Base-by-base conservation (phyloP, 2,329 filamentous ascomycete genomes). In the Scedosporium apiospermum region DNA sequence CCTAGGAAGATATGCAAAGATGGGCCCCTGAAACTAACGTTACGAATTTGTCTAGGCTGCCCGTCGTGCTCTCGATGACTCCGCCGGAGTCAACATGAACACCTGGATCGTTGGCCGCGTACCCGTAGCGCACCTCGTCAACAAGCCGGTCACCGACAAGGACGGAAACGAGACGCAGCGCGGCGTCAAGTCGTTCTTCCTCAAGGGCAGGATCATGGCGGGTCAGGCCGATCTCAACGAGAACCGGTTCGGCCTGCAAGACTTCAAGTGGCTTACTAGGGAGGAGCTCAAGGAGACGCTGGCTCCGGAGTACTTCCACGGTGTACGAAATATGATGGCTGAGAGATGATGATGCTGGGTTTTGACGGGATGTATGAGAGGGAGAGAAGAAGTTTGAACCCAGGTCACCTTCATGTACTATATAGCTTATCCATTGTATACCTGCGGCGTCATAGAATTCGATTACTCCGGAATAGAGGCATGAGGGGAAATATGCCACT, bases 131-230 rank as follows among this genome's bases (percentile, higher is more conserved):
- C 89, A 97, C 76, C 77, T 89, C 70, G 80, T 90, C 67, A 78
- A 78, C 65, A 77, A 85, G 65, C 81, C 81, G 68, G 67, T 74
- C 69, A 68, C 79, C 71, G 72, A 74, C 68, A 71, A 75, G 68
- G 76, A 81, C 71, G 73, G 73, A 57, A 70, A 72, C 38, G 69
- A 80, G 57, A 70, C 74, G 64, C 68, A 73, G 67, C 76, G 81
- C 63, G 91, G 90, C 62, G 84, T 89, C 71, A 97, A 96, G 82
- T 88, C 87, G 2, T 99, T 99, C 76, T 97, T 96, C 82, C 85
- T 98, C 80, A 98, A 98, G 81, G 90, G 87, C 60, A 86, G 95
- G 66, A 98, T 99, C 74, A 91, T 98, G 89, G 91, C 93, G 41
- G 95, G 95, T n/a, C 95, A 98, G 77, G 91, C 89, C 34, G 84